Base-by-base conservation (phyloP, 2,329 filamentous ascomycete species). In the Beauveria pseudobassiana region DNA sequence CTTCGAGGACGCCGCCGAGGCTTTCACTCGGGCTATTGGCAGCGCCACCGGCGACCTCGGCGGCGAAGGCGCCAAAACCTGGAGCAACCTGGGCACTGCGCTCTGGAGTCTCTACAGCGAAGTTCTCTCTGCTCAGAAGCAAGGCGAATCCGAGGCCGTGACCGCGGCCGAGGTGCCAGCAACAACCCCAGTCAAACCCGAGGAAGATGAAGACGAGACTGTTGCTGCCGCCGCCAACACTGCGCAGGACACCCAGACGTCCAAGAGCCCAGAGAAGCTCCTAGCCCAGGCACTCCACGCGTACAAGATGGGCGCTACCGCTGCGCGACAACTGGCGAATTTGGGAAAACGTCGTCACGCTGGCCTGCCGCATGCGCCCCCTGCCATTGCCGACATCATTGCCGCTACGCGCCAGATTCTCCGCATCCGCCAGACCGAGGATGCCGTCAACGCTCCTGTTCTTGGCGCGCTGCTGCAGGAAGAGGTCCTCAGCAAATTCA, bases 281-380 rank as follows among this genome's bases (percentile, higher is more conserved):
- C 82, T 92, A 1, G 78, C 82, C 0, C 91, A 96, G 70, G 87
- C 95, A 0, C 83, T 99, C 1, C 80, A 84, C 6, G 93, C 95
- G 0, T 91, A 96, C 74, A 95, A 96, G 71, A 88, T 90, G 65
- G 95, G 93, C 10, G 91, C 93, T 0, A 82, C 84, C 5, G 83
- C 96, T 26, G 91, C 96, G 56, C 73, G 87, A 92, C 68, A 93
- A 93, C 76, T 90, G 89, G 82, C 87, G 91, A 67, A 97, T 99
- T 73, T 98, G 93, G 93, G 91, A 96, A 71, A 99, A 99, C 69
- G 88, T 98, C 18, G 84, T 99, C 62, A 95, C 92, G 0, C 87
- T 98, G 24, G 89, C 90, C 0, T 85, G 90, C 0, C 89, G 91
- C 1, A 83, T 95, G 30, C 82, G 81, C 1, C 93, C 93, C 88